phyloP scores from a whole-genome alignment of 2,329 filamentous ascomycete genomes.

The Arthrobotrys iridis region DNA sequence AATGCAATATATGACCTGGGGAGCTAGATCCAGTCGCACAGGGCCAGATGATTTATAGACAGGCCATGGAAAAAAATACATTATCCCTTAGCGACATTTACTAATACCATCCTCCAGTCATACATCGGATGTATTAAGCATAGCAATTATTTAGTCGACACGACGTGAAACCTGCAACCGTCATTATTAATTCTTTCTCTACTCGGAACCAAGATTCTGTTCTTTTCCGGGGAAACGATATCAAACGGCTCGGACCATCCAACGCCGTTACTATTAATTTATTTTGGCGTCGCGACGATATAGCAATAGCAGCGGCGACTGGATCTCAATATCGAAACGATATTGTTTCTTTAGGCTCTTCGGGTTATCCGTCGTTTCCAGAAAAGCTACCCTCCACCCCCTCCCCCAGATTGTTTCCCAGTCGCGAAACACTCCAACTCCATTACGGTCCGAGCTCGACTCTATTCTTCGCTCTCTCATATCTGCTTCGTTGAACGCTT shows the following conservation, averaged over 20 bases:
- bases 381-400: slow-evolving; percentile 16
- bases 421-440: slow-evolving; percentile 26
- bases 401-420: slow-evolving; percentile 15
- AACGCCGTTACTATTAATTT: slow-evolving; percentile 31
- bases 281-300: slow-evolving; percentile 28
- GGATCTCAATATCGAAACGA: slow-evolving; percentile 27
- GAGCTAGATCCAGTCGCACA: slow-evolving; percentile 38
- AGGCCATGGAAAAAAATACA: slow-evolving; percentile 32
- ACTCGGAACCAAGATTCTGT: neutral
- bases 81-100: slow-evolving; percentile 47
- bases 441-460: slow-evolving; percentile 7
- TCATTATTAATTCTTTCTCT: slow-evolving; percentile 27
- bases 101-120: slow-evolving; percentile 31
- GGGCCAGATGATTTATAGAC: slow-evolving; percentile 35
- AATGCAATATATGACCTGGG: slow-evolving; percentile 20
- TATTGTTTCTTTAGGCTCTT: slow-evolving; percentile 13
- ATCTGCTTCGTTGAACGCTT: slow-evolving; percentile 32
- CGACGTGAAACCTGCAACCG: slow-evolving; percentile 35
- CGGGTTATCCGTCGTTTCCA: slow-evolving; percentile 9
- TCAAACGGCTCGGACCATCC: slow-evolving; percentile 30
- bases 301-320: slow-evolving; percentile 10
- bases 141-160: slow-evolving; percentile 53
- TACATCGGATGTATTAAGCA: slow-evolving; percentile 30
- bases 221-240: slow-evolving; percentile 32
- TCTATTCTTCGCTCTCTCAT: slow-evolving; percentile 3